Conservation (phyloP, 768 basidiomycete species). For the Amanita fuliginea region DNA sequence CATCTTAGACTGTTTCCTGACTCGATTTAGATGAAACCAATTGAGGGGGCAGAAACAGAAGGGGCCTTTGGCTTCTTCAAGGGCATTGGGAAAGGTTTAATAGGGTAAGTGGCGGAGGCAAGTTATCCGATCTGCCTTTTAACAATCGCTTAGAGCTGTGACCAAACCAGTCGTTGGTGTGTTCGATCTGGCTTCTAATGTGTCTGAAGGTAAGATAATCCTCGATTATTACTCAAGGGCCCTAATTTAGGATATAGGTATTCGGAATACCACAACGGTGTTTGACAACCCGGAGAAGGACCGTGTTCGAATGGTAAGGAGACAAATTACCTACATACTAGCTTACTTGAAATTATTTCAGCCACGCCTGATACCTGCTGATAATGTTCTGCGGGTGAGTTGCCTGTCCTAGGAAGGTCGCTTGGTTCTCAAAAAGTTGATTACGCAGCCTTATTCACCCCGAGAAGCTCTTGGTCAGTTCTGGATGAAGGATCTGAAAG, state of each 20-base stretch:
- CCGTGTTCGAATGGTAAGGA: constrained; percentile 64
- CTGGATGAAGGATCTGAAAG: constrained; percentile 93
- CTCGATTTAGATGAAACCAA: constrained; percentile 71
- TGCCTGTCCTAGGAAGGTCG: not conserved
- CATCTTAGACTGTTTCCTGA: constrained; percentile 1
- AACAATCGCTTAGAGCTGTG: constrained; percentile 45
- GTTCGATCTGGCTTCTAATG: constrained; percentile 91
- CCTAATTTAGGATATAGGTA: constrained; percentile 40
- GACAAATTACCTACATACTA: not conserved
- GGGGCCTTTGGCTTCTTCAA: constrained; percentile 97
- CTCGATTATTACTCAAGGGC: not conserved
- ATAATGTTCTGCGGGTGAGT: constrained; percentile 79
- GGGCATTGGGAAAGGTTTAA: constrained; percentile 91
- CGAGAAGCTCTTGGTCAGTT: constrained; percentile 91
- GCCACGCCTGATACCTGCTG: constrained; percentile 80
- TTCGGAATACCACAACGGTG: constrained; percentile 96
- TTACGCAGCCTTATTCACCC: constrained; percentile 66
- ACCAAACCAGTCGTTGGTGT: constrained; percentile 97
- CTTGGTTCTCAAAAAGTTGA: constrained; percentile 3
- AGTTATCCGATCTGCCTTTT: not conserved
- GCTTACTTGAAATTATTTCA: constrained; percentile 16
- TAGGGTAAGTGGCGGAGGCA: constrained; percentile 51
- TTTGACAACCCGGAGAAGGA: constrained; percentile 90
- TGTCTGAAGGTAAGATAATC: constrained; percentile 65
- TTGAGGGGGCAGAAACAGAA: constrained; percentile 92